These are phyloP conservation scores for Saccharomyces hybrid DNA, from an alignment of 1,139 yeast genomes.

Conservation along the genomic window DNA sequence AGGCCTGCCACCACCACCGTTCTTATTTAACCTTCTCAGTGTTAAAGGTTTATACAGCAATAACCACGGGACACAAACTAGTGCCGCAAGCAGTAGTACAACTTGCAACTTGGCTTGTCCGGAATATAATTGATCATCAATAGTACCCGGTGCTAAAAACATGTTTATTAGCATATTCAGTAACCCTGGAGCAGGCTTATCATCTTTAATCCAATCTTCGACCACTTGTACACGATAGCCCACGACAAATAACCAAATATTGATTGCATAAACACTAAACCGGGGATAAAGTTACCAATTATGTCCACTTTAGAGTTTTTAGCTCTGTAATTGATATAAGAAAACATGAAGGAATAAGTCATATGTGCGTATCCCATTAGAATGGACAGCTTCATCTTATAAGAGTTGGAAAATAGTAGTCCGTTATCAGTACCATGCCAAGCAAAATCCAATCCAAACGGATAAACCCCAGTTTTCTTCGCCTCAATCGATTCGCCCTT, in stretches of 20 bases:
- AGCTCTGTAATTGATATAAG: conserved; percentile 55
- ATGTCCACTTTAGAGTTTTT: conserved; percentile 57
- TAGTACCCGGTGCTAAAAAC: conserved; percentile 70
- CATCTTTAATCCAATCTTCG: conserved; percentile 66
- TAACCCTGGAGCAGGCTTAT: conserved; percentile 68
- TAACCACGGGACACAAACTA: conserved; percentile 71
- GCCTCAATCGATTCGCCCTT: conserved; percentile 54
- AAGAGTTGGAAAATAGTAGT: conserved; percentile 64
- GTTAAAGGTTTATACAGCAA: conserved; percentile 59
- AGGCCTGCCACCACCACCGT: conserved; percentile 6
- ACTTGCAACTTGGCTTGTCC: conserved; percentile 61
- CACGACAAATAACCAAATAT: conserved; percentile 71
- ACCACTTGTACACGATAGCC: conserved; percentile 72
- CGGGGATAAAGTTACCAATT: conserved; percentile 72
- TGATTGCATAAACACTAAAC: conserved; percentile 73
- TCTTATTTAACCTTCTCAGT: conserved; percentile 31
- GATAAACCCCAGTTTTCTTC: conserved; percentile 48
- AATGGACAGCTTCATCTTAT: conserved; percentile 74
- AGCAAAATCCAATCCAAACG: conserved; percentile 63
- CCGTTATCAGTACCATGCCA: conserved; percentile 84
- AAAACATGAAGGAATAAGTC: conserved; percentile 65
- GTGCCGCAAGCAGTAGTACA: conserved; percentile 49
- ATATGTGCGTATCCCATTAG: conserved; percentile 74
- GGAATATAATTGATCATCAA: conserved; percentile 56
- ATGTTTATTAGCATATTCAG: conserved; percentile 74